These are phyloP conservation scores for Turritis glabra DNA, from an alignment of 345 rosid genomes.

Conservation along the genomic window DNA sequence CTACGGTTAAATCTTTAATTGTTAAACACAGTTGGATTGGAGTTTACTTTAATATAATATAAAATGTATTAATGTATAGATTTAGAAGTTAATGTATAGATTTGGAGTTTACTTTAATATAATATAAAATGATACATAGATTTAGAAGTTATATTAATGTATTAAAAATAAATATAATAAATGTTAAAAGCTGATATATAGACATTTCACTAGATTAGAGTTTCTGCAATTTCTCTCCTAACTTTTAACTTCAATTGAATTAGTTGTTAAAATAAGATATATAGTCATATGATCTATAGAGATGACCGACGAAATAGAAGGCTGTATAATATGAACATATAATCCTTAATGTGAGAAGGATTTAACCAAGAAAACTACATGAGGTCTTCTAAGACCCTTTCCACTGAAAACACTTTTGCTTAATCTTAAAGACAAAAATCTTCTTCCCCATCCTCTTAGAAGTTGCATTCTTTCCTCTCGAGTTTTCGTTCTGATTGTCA, in stretches of 20 bases:
- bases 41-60: too few species aligned
- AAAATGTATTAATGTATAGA: not conserved
- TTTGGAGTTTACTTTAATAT: too few species aligned
- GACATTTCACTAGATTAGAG: not conserved
- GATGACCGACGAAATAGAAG: not conserved
- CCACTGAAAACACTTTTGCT: not conserved
- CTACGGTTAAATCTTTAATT: not conserved
- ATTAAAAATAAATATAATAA: not conserved
- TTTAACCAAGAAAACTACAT: conserved; percentile 8
- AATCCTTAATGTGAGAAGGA: conserved; percentile 16
- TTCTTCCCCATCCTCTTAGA: conserved; percentile 11
- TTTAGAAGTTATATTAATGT: not conserved
- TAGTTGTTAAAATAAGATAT: not conserved
- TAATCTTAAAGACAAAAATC: conserved; percentile 22
- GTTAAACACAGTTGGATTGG: too few species aligned
- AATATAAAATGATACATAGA: too few species aligned
- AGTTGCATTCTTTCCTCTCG: not conserved
- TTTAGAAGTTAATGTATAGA: not conserved
- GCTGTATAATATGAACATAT: conserved; percentile 18
- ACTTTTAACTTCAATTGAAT: not conserved
- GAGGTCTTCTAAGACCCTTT: not conserved
- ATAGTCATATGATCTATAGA: not conserved
- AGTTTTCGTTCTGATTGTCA: conserved; percentile 14
- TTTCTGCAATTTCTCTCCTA: not conserved
- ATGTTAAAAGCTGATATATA: not conserved